phyloP scores from a whole-genome alignment of 2,329 filamentous ascomycete genomes.

The Zarea fungicola region DNA sequence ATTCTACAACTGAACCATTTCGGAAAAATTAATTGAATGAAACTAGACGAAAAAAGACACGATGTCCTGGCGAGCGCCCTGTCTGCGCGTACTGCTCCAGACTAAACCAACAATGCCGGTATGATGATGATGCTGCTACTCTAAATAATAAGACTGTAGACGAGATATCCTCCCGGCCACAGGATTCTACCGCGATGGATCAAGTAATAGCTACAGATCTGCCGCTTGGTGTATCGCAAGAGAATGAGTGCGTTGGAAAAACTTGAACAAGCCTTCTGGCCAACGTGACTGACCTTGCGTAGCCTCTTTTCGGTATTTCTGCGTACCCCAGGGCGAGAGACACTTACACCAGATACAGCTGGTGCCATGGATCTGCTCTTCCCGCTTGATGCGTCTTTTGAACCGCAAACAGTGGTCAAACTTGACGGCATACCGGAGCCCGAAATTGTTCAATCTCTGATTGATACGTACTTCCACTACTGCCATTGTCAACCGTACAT shows the following conservation, averaged over 20 bases:
- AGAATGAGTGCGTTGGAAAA: too few species aligned
- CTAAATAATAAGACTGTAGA: not conserved
- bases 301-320: too few species aligned
- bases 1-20: not conserved
- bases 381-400: not conserved
- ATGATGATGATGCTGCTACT: not conserved
- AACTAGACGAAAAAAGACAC: not conserved
- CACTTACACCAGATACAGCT: too few species aligned
- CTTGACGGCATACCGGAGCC: not conserved
- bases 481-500: not conserved
- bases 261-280: too few species aligned
- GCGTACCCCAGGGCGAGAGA: too few species aligned
- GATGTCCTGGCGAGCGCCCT: not conserved
- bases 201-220: too few species aligned
- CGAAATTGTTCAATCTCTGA: not conserved
- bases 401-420: not conserved
- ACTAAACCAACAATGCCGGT: not conserved
- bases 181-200: too few species aligned
- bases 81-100: not conserved
- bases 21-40: not conserved
- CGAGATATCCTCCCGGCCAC: not conserved
- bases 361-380: not conserved
- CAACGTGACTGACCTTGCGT: too few species aligned
- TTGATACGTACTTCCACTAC: not conserved
- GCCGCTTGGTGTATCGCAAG: too few species aligned